A percentile compares a stretch with the other conserved stretches of the same genome.
These are phyloP conservation scores for Linderniella brevidens DNA, from an alignment of 257 asterid genomes.

Conservation along the genomic window DNA sequence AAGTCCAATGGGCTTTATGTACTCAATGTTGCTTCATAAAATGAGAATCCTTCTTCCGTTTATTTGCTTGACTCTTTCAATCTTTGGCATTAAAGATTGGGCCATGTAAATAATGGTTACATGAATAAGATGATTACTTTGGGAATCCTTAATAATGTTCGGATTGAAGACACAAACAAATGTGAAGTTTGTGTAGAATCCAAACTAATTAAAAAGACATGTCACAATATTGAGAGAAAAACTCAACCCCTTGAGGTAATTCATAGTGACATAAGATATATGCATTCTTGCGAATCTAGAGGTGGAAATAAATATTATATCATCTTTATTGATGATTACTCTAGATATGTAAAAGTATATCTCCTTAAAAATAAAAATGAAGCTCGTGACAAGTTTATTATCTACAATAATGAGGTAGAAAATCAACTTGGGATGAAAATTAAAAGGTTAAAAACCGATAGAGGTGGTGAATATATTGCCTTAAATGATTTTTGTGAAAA, in stretches of 20 bases:
- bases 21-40: no score
- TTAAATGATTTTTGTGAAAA: not conserved
- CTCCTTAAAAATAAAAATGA: slow-evolving; percentile 1
- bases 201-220: not conserved
- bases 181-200: not conserved
- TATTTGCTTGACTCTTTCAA: no score
- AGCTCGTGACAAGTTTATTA: not conserved
- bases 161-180: not conserved
- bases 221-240: not conserved
- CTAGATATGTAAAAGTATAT: not conserved
- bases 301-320: not conserved
- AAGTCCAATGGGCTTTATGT: no score
- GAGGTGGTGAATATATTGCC: not conserved
- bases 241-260: not conserved
- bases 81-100: no score
- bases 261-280: not conserved
- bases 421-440: not conserved
- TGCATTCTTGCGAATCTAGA: not conserved
- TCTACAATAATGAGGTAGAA: not conserved
- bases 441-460: not conserved
- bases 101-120: no score
- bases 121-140: no score
- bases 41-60: no score
- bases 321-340: not conserved
- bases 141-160: no score